Percentiles rank a stretch among this genome's conserved stretches.
These are phyloP conservation scores for Malus hybrid DNA, from an alignment of 331 rosid species.

Conservation along the genomic window DNA sequence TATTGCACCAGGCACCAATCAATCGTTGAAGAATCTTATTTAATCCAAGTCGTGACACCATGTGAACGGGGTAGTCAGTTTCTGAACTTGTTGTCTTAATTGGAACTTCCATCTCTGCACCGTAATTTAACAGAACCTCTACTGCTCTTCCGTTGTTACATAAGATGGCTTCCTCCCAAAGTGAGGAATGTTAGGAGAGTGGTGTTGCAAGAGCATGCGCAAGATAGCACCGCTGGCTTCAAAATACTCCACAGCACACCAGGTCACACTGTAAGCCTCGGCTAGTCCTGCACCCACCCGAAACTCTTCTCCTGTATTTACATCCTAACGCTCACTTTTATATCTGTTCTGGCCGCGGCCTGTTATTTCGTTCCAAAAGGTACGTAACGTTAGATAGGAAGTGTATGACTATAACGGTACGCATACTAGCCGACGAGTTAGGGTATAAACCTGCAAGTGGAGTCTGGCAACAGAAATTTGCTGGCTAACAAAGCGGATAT, in stretches of 20 bases:
- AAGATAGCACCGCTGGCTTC: conserved; percentile 51
- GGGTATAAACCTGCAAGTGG: conserved; percentile 37
- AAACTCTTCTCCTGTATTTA: conserved; percentile 48
- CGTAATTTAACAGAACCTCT: conserved; percentile 16
- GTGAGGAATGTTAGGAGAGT: conserved; percentile 38
- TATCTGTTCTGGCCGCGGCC: conserved; percentile 48
- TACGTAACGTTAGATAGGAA: not conserved
- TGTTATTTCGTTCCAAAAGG: conserved; percentile 11
- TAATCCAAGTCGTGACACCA: conserved; percentile 36
- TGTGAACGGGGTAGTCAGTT: conserved; percentile 35
- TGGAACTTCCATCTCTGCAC: conserved; percentile 26
- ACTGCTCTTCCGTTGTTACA: conserved; percentile 44
- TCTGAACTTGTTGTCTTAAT: conserved; percentile 27
- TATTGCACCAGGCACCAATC: too few relatives aligned
- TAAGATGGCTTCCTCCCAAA: conserved; percentile 50
- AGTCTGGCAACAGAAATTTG: conserved; percentile 45
- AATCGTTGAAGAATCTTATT: conserved; percentile 20
- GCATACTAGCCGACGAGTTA: not conserved
- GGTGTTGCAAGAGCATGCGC: conserved; percentile 31
- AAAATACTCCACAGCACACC: conserved; percentile 76
- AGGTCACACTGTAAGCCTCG: conserved; percentile 45
- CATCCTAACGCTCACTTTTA: conserved; percentile 50
- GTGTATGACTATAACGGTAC: not conserved
- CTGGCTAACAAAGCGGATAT: conserved; percentile 52
- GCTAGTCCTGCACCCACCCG: conserved; percentile 71